phyloP scores from a whole-genome alignment of 495 filamentous ascomycete species.

The Viridothelium virens region DNA sequence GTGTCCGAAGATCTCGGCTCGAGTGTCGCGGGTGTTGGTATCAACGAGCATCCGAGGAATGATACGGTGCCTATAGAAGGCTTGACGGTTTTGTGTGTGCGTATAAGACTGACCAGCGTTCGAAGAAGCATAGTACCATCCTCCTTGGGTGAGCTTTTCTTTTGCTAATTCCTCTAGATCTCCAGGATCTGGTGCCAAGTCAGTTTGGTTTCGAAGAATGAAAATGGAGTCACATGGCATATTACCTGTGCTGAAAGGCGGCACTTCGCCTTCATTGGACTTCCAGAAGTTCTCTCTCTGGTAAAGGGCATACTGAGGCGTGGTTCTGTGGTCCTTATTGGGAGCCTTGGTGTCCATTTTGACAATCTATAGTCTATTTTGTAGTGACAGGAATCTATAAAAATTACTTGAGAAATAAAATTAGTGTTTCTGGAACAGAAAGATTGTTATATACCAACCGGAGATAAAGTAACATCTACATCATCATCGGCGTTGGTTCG shows the following conservation, averaged over 20 bases:
- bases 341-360: slow-evolving; percentile 48
- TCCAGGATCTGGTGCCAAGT: slow-evolving; percentile 40
- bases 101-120: slow-evolving; percentile 60
- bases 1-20: slow-evolving; percentile 54
- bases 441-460: too few relatives aligned
- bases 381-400: neutral
- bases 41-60: slow-evolving; percentile 56
- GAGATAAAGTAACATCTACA: neutral
- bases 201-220: neutral
- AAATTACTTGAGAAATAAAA: neutral
- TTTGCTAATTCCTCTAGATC: slow-evolving; percentile 53
- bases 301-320: slow-evolving; percentile 55
- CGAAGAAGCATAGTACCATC: slow-evolving; percentile 57
- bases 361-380: neutral
- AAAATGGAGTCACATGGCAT: neutral
- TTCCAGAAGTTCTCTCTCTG: slow-evolving; percentile 57
- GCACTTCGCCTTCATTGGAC: slow-evolving; percentile 46
- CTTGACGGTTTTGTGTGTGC: slow-evolving; percentile 58
- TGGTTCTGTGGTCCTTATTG: slow-evolving; percentile 48
- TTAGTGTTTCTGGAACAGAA: neutral
- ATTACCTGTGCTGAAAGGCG: slow-evolving; percentile 50
- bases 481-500: neutral
- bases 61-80: slow-evolving; percentile 62
- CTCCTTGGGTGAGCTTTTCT: slow-evolving; percentile 45
- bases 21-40: slow-evolving; percentile 52